Evolutionary conservation across 441 rosid genomes (phyloP).

Genomic region (Sinapis alba): DNA sequence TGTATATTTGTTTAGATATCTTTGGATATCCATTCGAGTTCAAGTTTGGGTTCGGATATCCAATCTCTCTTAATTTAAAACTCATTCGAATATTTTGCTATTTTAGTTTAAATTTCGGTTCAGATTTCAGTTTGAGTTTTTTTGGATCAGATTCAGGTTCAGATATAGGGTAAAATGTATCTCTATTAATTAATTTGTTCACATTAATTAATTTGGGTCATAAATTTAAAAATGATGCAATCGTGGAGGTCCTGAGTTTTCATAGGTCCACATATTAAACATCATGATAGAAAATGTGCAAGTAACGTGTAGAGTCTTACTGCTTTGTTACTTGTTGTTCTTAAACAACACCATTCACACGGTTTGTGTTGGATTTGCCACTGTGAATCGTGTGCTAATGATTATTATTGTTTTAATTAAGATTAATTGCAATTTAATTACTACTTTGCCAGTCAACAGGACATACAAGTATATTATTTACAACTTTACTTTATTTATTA

Average conservation of each 20-base stretch:
- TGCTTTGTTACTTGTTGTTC: conserved; percentile 7
- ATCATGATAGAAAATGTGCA: not conserved
- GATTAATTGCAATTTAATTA: not conserved
- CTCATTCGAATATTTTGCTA: too few relatives aligned
- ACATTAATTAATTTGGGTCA: not conserved
- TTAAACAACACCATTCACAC: conserved; percentile 15
- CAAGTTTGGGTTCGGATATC: too few relatives aligned
- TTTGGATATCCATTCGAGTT: too few relatives aligned
- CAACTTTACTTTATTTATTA: not conserved
- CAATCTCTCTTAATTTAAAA: too few relatives aligned
- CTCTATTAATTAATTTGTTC: too few relatives aligned
- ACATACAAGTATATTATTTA: not conserved
- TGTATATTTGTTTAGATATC: too few relatives aligned
- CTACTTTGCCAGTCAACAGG: not conserved
- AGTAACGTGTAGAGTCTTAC: conserved; percentile 14
- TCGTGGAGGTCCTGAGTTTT: conserved; percentile 1
- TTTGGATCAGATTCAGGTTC: too few relatives aligned
- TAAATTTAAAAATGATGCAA: not conserved
- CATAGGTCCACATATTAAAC: conserved; percentile 2
- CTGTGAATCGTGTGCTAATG: not conserved
- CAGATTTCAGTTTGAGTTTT: too few relatives aligned
- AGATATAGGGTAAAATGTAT: too few relatives aligned
- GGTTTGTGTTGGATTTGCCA: not conserved
- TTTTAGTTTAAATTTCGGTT: too few relatives aligned
- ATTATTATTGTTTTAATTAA: not conserved